Conservation (phyloP, 495 filamentous ascomycete species). For the Xylaria bambusicola region DNA sequence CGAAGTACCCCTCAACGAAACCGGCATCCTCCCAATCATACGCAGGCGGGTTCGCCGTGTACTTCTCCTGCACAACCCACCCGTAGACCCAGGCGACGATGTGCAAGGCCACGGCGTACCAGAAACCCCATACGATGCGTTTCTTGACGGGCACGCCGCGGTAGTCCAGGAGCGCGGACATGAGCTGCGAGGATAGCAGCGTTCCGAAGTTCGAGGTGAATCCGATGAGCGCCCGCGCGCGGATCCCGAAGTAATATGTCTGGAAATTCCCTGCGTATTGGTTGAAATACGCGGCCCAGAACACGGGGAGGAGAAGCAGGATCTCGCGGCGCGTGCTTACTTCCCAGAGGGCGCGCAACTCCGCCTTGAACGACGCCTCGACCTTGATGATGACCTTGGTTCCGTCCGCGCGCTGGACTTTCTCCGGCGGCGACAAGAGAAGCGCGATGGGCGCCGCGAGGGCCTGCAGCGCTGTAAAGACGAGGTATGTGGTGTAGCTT, state of each 20-base stretch:
- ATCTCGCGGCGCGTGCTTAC: conserved; percentile 50
- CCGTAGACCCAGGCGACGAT: conserved; percentile 49
- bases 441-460: conserved; percentile 55
- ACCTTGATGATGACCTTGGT: conserved; percentile 38
- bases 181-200: conserved; percentile 35
- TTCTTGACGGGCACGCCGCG: conserved; percentile 38
- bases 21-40: conserved; percentile 48
- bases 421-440: conserved; percentile 53
- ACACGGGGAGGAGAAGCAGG: conserved; percentile 55
- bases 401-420: conserved; percentile 55
- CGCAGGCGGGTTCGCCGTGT: conserved; percentile 42
- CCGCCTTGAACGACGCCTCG: conserved; percentile 46
- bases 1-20: conserved; percentile 49
- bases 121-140: conserved; percentile 45
- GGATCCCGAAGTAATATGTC: conserved; percentile 61
- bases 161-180: conserved; percentile 48
- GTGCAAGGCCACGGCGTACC: conserved; percentile 45
- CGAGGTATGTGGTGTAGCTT: conserved; percentile 55
- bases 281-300: conserved; percentile 59
- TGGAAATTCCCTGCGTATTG: conserved; percentile 62
- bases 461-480: conserved; percentile 56
- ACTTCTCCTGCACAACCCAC: conserved; percentile 54
- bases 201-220: conserved; percentile 49
- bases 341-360: conserved; percentile 50
- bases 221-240: conserved; percentile 53